Percentiles rank a stretch among this genome's conserved stretches.
Evolutionary conservation across 805 yeast genomes (phyloP).

Genomic region (Suhomyces sp.): DNA sequence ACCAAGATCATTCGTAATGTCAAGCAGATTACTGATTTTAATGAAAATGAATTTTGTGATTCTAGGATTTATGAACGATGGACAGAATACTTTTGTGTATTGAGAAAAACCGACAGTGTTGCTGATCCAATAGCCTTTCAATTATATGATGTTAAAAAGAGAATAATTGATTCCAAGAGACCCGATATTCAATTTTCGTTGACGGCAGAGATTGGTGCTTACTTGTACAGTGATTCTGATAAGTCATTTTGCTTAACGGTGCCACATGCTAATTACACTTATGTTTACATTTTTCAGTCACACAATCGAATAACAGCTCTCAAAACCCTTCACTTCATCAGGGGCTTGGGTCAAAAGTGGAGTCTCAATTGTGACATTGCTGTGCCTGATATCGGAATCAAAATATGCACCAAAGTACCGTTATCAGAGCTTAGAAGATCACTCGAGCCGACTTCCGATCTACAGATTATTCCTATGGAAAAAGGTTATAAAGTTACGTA

Average conservation of each 20-base stretch:
- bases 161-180: constrained; percentile 9
- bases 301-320: constrained; percentile 53
- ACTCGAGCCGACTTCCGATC: constrained; percentile 5
- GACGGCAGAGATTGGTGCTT: constrained; percentile 29
- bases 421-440: constrained; percentile 10
- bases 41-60: constrained; percentile 52
- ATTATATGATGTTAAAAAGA: constrained; percentile 45
- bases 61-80: constrained; percentile 67
- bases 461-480: constrained; percentile 12
- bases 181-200: constrained; percentile 24
- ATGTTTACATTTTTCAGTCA: constrained; percentile 55
- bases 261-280: constrained; percentile 20
- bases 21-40: constrained; percentile 22
- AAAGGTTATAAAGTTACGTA: constrained; percentile 25
- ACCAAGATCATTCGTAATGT: constrained; percentile 40
- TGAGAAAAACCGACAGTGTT: constrained; percentile 56
- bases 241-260: constrained; percentile 60
- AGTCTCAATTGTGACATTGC: constrained; percentile 30
- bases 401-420: constrained; percentile 50
- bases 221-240: constrained; percentile 65
- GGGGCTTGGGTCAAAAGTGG: constrained; percentile 40
- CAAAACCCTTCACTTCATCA: constrained; percentile 64
- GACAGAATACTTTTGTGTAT: constrained; percentile 76
- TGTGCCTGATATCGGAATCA: constrained; percentile 47
- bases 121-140: constrained; percentile 60